Percentiles rank a stretch among this genome's conserved stretches.
phyloP scores from a whole-genome alignment of 805 yeast species.

The Saccharomyces mikatae region DNA sequence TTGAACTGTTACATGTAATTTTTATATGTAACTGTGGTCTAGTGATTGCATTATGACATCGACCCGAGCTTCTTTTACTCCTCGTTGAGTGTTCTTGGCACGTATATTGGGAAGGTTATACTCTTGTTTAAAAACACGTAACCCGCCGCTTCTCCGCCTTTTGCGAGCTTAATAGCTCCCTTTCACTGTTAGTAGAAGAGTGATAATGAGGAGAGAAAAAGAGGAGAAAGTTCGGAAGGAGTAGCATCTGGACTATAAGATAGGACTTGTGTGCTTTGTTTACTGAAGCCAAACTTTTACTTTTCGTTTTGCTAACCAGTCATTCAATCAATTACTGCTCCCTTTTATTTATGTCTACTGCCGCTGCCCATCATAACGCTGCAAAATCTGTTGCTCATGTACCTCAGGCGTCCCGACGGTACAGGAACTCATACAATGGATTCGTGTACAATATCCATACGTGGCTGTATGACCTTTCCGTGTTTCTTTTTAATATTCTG shows the following conservation, averaged over 20 bases:
- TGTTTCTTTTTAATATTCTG: conserved; percentile 23
- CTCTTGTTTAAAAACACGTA: background rate
- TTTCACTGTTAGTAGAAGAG: background rate
- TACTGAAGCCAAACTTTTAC: background rate
- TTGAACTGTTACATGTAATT: background rate
- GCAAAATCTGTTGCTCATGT: conserved; percentile 15
- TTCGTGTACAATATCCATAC: conserved; percentile 15
- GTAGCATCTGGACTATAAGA: background rate
- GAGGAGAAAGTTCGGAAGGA: background rate
- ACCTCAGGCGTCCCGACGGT: conserved; percentile 13
- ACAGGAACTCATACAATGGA: conserved; percentile 25
- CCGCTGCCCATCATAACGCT: background rate
- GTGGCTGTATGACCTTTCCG: conserved; percentile 26
- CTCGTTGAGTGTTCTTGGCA: background rate
- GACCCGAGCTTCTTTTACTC: background rate
- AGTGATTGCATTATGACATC: background rate
- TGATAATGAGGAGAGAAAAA: background rate
- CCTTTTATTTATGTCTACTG: background rate
- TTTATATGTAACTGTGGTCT: no score
- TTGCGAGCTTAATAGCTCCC: background rate
- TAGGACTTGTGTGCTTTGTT: background rate
- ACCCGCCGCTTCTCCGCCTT: background rate
- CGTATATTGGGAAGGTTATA: background rate
- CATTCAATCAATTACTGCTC: background rate
- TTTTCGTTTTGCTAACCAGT: background rate